Conservation (phyloP, 306 rosid genomes). For the Dryas octopetala region DNA sequence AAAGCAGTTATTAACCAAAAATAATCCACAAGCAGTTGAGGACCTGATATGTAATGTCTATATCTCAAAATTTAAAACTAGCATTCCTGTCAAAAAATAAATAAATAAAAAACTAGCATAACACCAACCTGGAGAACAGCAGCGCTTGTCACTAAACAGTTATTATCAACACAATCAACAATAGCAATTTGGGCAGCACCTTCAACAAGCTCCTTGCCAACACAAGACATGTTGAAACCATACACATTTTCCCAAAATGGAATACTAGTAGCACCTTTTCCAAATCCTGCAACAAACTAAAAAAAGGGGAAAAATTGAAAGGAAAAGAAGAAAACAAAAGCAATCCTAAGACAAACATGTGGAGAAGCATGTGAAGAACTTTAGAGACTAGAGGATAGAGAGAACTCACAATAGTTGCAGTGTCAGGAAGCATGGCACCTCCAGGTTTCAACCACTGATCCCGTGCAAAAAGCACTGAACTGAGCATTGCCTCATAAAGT, state of each 20-base stretch:
- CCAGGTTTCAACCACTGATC: constrained; percentile 93
- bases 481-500: constrained; percentile 90
- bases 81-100: not conserved
- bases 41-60: not conserved
- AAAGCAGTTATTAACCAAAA: not conserved
- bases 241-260: constrained; percentile 89
- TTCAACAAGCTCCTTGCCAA: constrained; percentile 77
- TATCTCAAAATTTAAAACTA: not conserved
- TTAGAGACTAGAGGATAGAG: not conserved
- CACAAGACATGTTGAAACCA: constrained; percentile 75
- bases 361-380: constrained; percentile 1
- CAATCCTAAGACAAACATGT: not conserved
- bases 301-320: not conserved
- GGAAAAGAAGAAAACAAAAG: not conserved
- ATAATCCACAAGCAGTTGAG: not conserved
- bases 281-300: constrained; percentile 96
- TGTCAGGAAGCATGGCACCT: constrained; percentile 93
- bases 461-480: constrained; percentile 87
- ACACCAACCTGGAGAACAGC: constrained; percentile 71
- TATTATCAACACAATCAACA: constrained; percentile 69
- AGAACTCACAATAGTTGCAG: constrained; percentile 83
- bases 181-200: constrained; percentile 74
- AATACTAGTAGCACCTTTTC: constrained; percentile 85
- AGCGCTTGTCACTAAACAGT: constrained; percentile 72
- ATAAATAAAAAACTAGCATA: not conserved